Conservation (phyloP, 163 green algal genomes). For the Volvox carteri region DNA sequence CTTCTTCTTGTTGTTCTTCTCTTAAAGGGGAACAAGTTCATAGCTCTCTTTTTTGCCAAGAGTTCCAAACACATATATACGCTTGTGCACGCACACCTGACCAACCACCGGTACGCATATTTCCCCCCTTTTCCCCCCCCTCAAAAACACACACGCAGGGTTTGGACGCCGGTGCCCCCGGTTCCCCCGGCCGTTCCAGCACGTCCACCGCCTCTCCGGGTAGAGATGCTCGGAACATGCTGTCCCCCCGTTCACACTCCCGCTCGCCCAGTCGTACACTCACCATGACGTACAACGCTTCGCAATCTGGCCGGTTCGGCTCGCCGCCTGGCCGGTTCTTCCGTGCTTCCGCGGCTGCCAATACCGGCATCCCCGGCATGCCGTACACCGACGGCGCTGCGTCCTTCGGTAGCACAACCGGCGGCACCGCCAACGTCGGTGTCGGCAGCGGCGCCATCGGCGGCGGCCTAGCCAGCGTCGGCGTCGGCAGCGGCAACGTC, state of each 20-base stretch:
- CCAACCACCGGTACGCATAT: too few relatives aligned
- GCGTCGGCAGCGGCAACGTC: not conserved
- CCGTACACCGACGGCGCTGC: not conserved
- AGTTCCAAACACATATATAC: too few relatives aligned
- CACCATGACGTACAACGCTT: constrained; percentile 26
- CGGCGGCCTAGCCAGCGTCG: not conserved
- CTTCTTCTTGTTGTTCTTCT: too few relatives aligned
- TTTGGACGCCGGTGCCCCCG: not conserved
- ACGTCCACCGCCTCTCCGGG: not conserved
- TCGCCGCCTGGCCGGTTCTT: constrained; percentile 8
- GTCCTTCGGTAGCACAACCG: not conserved
- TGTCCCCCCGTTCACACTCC: not conserved
- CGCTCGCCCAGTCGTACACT: not conserved
- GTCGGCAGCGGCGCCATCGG: not conserved
- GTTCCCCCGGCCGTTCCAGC: constrained; percentile 15
- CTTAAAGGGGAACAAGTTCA: too few relatives aligned
- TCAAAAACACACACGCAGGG: too few relatives aligned
- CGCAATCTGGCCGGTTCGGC: constrained; percentile 17
- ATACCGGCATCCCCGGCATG: not conserved
- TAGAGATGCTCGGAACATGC: not conserved
- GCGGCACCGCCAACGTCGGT: not conserved
- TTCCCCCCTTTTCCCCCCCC: too few relatives aligned
- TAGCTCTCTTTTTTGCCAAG: too few relatives aligned
- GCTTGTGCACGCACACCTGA: too few relatives aligned
- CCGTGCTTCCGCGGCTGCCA: not conserved